Evolutionary conservation across 2,329 filamentous ascomycete genomes (phyloP).

Genomic region (Phyllosticta citriasiana): DNA sequence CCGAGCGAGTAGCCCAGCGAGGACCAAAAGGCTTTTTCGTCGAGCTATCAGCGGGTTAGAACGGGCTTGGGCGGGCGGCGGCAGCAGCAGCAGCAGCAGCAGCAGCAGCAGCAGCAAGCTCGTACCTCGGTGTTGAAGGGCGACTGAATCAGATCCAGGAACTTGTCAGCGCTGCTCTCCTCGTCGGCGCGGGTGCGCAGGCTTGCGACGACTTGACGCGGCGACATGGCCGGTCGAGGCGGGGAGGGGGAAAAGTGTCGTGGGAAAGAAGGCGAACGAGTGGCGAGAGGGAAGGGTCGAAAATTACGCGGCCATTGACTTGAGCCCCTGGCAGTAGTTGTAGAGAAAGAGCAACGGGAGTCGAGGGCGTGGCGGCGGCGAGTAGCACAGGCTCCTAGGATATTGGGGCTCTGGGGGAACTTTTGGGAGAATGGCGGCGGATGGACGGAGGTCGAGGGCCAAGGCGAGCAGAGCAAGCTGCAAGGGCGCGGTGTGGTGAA

Average conservation of each 20-base stretch:
- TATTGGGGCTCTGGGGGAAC: neutral
- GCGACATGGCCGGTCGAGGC: constrained; percentile 2
- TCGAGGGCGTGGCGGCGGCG: neutral
- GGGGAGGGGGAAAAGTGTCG: neutral
- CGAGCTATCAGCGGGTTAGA: constrained; percentile 34
- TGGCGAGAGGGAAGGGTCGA: neutral
- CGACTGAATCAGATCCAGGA: constrained; percentile 31
- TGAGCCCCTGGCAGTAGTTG: neutral
- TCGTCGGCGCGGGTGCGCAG: constrained; percentile 4
- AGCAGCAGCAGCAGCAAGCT: neutral
- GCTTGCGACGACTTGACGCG: neutral
- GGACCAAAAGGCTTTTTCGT: constrained; percentile 58
- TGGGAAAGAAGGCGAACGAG: constrained; percentile 6
- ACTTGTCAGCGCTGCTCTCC: constrained; percentile 18
- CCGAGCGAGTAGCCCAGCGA: constrained; percentile 73
- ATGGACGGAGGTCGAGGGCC: neutral
- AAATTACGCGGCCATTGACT: constrained; percentile 1
- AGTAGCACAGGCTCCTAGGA: neutral
- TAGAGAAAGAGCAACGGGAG: neutral
- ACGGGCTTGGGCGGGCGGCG: neutral
- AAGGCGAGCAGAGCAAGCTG: constrained; percentile 6
- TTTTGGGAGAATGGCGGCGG: neutral
- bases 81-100: neutral
- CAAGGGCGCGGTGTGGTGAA: neutral
- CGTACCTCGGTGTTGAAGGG: constrained; percentile 28